phyloP scores from a whole-genome alignment of 106 monocot genomes.

The Posidonia australis region DNA sequence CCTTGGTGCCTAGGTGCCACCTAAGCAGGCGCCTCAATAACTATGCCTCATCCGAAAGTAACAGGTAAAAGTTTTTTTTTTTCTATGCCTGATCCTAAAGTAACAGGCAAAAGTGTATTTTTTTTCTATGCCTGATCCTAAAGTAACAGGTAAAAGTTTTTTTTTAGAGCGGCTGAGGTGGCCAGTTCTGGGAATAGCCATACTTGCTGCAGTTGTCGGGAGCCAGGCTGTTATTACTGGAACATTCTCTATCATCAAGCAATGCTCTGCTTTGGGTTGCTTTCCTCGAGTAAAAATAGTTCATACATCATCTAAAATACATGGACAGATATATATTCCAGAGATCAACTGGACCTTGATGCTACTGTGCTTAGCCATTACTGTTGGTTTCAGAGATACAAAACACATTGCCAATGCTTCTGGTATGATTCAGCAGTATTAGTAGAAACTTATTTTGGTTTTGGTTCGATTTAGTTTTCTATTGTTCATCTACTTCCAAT shows the following conservation, averaged over 20 bases:
- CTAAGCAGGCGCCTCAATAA: too few species aligned
- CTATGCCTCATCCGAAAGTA: too few species aligned
- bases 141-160: background rate
- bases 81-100: too few species aligned
- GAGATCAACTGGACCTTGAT: constrained; percentile 78
- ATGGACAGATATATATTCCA: constrained; percentile 80
- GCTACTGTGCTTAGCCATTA: constrained; percentile 53
- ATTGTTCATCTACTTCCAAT: too few species aligned
- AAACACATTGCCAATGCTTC: constrained; percentile 56
- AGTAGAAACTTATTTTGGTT: background rate
- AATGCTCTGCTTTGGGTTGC: constrained; percentile 56
- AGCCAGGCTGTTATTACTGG: constrained; percentile 71
- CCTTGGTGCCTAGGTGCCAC: too few species aligned
- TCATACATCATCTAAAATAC: constrained; percentile 45
- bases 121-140: background rate
- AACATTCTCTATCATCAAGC: constrained; percentile 76
- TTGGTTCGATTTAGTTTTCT: too few species aligned
- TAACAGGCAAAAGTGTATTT: too few species aligned
- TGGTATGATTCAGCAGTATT: constrained; percentile 20
- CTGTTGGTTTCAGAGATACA: constrained; percentile 53
- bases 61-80: too few species aligned
- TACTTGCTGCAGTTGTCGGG: constrained; percentile 56
- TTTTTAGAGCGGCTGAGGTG: constrained; percentile 20
- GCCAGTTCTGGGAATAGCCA: constrained; percentile 34
- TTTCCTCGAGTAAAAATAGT: constrained; percentile 68